Base-by-base conservation (phyloP, 2,329 filamentous ascomycete species). In the Dactylella cylindrospora region DNA sequence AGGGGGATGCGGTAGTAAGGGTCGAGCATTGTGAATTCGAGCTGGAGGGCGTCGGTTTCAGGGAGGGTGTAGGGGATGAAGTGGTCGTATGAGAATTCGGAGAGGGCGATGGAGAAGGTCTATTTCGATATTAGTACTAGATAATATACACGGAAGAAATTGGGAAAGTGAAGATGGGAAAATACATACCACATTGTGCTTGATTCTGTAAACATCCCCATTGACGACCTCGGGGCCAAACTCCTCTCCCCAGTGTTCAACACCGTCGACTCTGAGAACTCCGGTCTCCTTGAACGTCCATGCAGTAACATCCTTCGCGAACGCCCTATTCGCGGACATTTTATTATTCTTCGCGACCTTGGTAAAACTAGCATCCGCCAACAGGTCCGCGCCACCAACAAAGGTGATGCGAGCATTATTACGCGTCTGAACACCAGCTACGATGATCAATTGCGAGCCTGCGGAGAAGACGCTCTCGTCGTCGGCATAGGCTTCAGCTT, bases 1-100 rank as follows among this genome's bases (percentile, higher is more conserved):
- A 98, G 83, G 60, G 83, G 78, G 26, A 97, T 80, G 33, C 93
- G 90, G 76, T 96, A 86, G 82, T 96, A 97, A 53, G 93, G 91
- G 1, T 91, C 96, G 39, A 98, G 85, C 93, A 97, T 98, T 76
- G 84, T 90, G 78, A 97, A 96, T 74, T 98, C 93, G 65, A 98
- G 87, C 74, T 98, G 93, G 26, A 98, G 72, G 22, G 78, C 79
- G 72, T 98, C 93, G 65, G 75, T 78, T 6, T 78, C 71, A 17
- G 88, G 84, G 15, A 86, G 77, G 32, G 77, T 77, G 75, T 90
- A 96, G 38, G 90, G 86, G 4, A 77, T 75, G 77, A 84, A 94
- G 71, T 83, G 80, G 72, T 88, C 82, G 76, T 83, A 84, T 43
- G 75, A 75, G 73, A 89, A 95, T 74, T 96, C 90, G 20, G 90